phyloP scores from a whole-genome alignment of 495 filamentous ascomycete genomes.

The Daldinia decipiens region DNA sequence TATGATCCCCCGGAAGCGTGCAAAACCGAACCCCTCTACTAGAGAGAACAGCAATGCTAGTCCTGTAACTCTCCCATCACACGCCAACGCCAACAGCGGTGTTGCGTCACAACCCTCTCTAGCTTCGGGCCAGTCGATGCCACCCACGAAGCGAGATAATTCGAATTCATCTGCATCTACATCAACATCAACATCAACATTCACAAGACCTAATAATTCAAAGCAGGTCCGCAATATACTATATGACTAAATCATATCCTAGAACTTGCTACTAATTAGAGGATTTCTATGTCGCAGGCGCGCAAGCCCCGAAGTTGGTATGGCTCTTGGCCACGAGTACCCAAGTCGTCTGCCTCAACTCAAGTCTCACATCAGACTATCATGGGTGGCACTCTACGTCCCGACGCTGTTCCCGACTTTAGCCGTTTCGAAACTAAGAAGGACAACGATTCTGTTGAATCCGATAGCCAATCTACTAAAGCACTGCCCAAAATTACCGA shows the following conservation, averaged over 20 bases:
- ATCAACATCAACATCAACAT: conserved; percentile 29
- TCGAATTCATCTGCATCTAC: conserved; percentile 16
- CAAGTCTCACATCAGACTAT: conserved; percentile 83
- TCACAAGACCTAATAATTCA: conserved; percentile 23
- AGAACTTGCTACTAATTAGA: conserved; percentile 24
- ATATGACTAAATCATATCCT: conserved; percentile 15
- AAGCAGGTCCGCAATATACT: conserved; percentile 38
- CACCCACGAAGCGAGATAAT: conserved; percentile 31
- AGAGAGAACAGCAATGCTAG: conserved; percentile 48
- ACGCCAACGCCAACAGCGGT: conserved; percentile 49
- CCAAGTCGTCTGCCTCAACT: conserved; percentile 76
- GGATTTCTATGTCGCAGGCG: conserved; percentile 47
- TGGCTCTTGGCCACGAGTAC: conserved; percentile 70
- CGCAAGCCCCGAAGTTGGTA: conserved; percentile 72
- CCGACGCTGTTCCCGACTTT: conserved; percentile 54
- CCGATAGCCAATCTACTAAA: conserved; percentile 40
- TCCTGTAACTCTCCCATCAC: conserved; percentile 43
- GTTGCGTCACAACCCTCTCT: conserved; percentile 43
- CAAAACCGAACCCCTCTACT: conserved; percentile 63
- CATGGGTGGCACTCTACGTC: conserved; percentile 62
- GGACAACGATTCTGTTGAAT: conserved; percentile 39
- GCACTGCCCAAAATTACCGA: conserved; percentile 45
- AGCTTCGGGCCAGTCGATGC: conserved; percentile 30
- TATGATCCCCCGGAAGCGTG: conserved; percentile 72
- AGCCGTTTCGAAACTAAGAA: conserved; percentile 59